Percentiles rank a stretch among this genome's conserved stretches.
phyloP scores from a whole-genome alignment of 2,329 filamentous ascomycete species.

The Stemphylium vesicarium region DNA sequence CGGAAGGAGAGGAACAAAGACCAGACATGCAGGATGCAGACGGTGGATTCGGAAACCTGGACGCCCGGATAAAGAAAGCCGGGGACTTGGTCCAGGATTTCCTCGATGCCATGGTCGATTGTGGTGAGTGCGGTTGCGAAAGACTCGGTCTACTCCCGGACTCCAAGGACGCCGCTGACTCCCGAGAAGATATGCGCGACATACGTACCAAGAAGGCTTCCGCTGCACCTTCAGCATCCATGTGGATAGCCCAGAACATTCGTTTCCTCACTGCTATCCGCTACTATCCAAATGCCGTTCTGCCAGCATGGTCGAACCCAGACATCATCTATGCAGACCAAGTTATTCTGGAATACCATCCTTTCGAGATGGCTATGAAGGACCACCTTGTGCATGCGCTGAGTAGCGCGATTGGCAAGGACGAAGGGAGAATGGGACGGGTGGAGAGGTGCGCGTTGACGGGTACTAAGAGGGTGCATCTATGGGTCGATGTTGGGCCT shows the following conservation, averaged over 20 bases:
- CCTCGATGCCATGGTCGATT: constrained; percentile 10
- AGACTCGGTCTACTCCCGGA: background rate
- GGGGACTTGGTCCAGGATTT: constrained; percentile 20
- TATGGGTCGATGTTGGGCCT: constrained; percentile 25
- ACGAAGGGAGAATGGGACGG: constrained; percentile 19
- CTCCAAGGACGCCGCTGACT: background rate
- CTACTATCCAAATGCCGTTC: constrained; percentile 8
- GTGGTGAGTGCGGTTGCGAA: constrained; percentile 6
- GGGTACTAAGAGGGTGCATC: constrained; percentile 10
- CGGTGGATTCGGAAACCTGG: background rate
- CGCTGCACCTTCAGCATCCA: background rate
- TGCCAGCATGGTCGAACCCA: constrained; percentile 19
- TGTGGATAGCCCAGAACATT: constrained; percentile 1
- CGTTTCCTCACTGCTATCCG: constrained; percentile 13
- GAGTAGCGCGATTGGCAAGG: constrained; percentile 15
- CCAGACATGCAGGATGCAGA: background rate
- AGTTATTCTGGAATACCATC: constrained; percentile 19
- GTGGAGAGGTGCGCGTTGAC: constrained; percentile 13
- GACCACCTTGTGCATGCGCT: constrained; percentile 14
- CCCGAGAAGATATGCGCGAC: background rate
- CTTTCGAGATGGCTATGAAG: constrained; percentile 2
- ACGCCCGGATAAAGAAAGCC: constrained; percentile 2
- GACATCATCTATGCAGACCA: constrained; percentile 15
- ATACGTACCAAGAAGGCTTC: background rate
- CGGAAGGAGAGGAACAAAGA: background rate